A percentile compares a stretch with the other conserved stretches of the same genome.
phyloP scores from a whole-genome alignment of 306 rosid species.

The Citrullus colocynthis region DNA sequence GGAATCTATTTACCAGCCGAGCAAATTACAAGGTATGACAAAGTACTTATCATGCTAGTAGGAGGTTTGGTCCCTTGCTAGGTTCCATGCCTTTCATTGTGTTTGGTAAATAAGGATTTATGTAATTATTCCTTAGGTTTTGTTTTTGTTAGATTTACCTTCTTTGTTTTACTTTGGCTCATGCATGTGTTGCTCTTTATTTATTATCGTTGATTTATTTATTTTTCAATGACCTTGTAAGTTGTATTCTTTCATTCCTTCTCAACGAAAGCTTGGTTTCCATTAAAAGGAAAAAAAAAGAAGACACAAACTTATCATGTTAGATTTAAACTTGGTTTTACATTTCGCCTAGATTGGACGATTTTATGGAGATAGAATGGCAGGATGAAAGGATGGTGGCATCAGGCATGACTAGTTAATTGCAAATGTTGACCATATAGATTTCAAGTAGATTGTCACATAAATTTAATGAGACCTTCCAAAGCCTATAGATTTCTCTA shows the following conservation, averaged over 20 bases:
- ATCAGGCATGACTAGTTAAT: background rate
- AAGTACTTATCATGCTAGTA: background rate
- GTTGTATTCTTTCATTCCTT: background rate
- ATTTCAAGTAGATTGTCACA: background rate
- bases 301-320: background rate
- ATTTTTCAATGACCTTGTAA: background rate
- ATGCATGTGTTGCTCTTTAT: no score
- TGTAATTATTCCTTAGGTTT: background rate
- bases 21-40: conserved; percentile 56
- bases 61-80: background rate
- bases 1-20: conserved; percentile 56
- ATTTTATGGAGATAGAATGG: background rate
- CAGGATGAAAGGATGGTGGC: background rate
- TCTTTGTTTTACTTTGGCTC: background rate
- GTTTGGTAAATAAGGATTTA: background rate
- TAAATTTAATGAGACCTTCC: background rate
- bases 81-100: background rate
- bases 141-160: background rate
- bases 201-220: no score
- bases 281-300: background rate
- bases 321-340: background rate
- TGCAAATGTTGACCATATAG: background rate
- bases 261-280: background rate
- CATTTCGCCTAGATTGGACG: background rate
- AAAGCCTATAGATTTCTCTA: background rate